A percentile compares a stretch with the other conserved stretches of the same genome.
Conservation (phyloP, 2,329 filamentous ascomycete genomes). For the Hypoxylon sp. region DNA sequence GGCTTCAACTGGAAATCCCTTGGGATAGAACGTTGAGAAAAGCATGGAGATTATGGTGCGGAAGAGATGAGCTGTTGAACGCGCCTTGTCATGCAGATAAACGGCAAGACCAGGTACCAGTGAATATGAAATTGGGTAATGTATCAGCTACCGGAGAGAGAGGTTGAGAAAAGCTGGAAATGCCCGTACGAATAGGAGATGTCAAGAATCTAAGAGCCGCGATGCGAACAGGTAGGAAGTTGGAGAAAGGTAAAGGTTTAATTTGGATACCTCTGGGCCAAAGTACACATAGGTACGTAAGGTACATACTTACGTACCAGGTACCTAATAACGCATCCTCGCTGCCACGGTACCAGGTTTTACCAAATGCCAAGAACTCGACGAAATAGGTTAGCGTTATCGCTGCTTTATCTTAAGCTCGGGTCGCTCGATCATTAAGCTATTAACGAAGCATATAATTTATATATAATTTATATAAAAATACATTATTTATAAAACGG, state of each 20-base stretch:
- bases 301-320: no score
- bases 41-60: not conserved
- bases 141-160: constrained; percentile 3
- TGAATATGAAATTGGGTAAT: not conserved
- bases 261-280: constrained; percentile 1
- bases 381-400: no score
- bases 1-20: constrained; percentile 10
- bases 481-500: no score
- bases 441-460: no score
- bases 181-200: not conserved
- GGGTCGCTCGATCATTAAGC: no score
- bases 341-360: no score
- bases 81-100: constrained; percentile 16
- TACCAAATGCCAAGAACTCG: no score
- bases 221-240: not conserved
- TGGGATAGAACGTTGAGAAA: constrained; percentile 14
- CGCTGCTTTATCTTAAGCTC: no score
- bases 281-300: not conserved
- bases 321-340: no score
- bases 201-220: constrained; percentile 13
- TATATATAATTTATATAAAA: no score
- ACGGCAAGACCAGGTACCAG: not conserved
- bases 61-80: constrained; percentile 12
- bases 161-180: not conserved
- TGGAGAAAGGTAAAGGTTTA: constrained; percentile 3